Base-by-base conservation (phyloP, 306 rosid genomes). In the Arachis stenosperma region DNA sequence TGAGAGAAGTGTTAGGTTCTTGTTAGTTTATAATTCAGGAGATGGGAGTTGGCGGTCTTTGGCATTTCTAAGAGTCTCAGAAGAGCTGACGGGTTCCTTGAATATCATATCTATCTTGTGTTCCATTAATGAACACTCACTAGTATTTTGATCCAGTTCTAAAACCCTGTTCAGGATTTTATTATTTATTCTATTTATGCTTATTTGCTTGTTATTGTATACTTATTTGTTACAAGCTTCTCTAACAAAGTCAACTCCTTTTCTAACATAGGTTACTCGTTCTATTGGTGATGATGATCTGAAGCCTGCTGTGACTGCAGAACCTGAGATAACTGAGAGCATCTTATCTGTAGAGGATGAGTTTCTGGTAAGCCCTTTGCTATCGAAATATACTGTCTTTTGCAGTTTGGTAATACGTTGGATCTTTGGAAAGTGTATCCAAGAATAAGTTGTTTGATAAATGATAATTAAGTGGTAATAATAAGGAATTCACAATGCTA, bases 301-400 rank as follows among this genome's bases (percentile, higher is more conserved):
- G 62, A 91, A 91, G 87, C 97, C 98, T 58, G 90, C 92, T 72
- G 98, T 94, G 63, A 94, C 96, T 5, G 98, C 98, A 60, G 96
- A 94, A 81, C 97, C 98, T 9, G 97, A 94, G 82, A 86, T 91
- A 64, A 89, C 85, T 9, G 95, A 91, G 77, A 86, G 72, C 55
- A 70, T 76, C 74, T 65, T 94, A 61, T 84, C 84, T 17, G 79
- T 76, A 36, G 92, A 91, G 37, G 98, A 94, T 77, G 96, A 91
- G 50, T 94, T 62, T 79, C 67, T 94, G 88, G 98, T 94, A 61
- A 78, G 81, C 43, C 68, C 12, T 42, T 78, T 69, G 33, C 61
- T 53, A 41, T 37, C 1, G 4, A 63, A 17, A 41, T 43, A 17
- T 41, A n/a, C 46, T 47, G 39, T 56, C 66, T n/a, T 78, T 73